These are phyloP conservation scores for Argentina anserina DNA, from an alignment of 306 rosid species.

Conservation along the genomic window DNA sequence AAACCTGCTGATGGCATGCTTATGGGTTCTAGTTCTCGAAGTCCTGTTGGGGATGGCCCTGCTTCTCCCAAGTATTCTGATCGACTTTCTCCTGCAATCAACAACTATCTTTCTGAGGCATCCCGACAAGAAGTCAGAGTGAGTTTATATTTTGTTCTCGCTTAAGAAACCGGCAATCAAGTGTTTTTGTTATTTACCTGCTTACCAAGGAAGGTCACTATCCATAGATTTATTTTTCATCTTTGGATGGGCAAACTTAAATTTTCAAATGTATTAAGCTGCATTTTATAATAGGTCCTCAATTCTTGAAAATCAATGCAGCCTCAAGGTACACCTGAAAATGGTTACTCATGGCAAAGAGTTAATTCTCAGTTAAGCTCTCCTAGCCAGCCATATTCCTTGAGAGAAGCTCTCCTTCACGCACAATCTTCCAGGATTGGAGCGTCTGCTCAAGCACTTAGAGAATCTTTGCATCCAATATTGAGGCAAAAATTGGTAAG, in stretches of 20 bases:
- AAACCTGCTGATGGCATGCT: conserved; percentile 91
- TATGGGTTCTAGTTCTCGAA: conserved; percentile 91
- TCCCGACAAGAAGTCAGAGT: conserved; percentile 98
- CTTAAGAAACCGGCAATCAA: neutral
- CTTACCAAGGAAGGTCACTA: neutral
- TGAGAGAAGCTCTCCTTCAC: conserved; percentile 98
- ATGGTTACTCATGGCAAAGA: conserved; percentile 90
- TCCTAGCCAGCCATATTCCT: conserved; percentile 97
- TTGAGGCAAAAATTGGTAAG: conserved; percentile 94
- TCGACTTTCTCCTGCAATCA: conserved; percentile 91
- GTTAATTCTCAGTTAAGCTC: conserved; percentile 95
- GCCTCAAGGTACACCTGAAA: conserved; percentile 98
- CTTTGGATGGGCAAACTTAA: conserved; percentile 7
- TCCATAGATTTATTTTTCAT: neutral
- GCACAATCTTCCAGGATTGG: conserved; percentile 99
- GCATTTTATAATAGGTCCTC: neutral
- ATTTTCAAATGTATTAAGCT: neutral
- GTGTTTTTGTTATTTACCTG: conserved; percentile 15
- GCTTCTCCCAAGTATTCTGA: conserved; percentile 95
- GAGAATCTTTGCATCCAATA: conserved; percentile 94
- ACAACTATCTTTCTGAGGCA: conserved; percentile 95
- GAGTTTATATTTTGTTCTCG: conserved; percentile 35
- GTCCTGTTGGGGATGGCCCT: conserved; percentile 81
- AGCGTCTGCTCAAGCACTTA: conserved; percentile 95
- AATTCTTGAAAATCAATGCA: conserved; percentile 40